Conservation (phyloP, 2,329 filamentous ascomycete species). For the Chaetothyriales sp. region DNA sequence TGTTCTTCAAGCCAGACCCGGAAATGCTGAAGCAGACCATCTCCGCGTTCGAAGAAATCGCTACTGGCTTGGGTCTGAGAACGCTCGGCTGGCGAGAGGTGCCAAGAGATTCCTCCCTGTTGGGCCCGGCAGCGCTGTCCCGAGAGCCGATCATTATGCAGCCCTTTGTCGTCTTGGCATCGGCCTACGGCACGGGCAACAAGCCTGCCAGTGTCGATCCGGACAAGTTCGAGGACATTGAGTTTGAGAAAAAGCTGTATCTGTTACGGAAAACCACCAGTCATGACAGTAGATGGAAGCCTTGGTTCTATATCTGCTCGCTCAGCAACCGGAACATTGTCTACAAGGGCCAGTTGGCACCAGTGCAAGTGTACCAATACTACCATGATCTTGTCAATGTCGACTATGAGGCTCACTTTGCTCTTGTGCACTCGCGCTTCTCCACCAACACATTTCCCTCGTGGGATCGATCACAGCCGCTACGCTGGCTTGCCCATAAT, state of each 20-base stretch:
- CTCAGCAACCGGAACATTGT: constrained; percentile 97
- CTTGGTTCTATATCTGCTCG: constrained; percentile 98
- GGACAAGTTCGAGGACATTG: constrained; percentile 64
- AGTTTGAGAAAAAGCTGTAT: constrained; percentile 87
- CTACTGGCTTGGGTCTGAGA: constrained; percentile 70
- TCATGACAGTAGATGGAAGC: constrained; percentile 85
- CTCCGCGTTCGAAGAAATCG: constrained; percentile 84
- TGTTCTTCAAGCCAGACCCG: constrained; percentile 96
- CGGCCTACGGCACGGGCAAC: constrained; percentile 67
- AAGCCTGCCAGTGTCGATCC: constrained; percentile 65
- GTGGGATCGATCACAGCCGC: constrained; percentile 91
- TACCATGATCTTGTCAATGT: constrained; percentile 94
- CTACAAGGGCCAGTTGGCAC: constrained; percentile 92
- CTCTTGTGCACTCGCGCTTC: constrained; percentile 90
- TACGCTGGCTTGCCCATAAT: constrained; percentile 95
- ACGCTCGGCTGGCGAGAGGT: constrained; percentile 94
- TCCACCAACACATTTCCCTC: constrained; percentile 97
- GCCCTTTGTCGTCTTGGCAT: constrained; percentile 79
- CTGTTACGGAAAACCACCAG: constrained; percentile 88
- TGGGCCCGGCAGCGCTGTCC: constrained; percentile 83
- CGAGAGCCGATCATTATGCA: constrained; percentile 91
- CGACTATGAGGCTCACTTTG: constrained; percentile 94
- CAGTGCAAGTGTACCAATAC: constrained; percentile 92
- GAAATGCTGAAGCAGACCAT: constrained; percentile 82
- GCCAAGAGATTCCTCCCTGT: constrained; percentile 78